These are phyloP conservation scores for Chloranthus sessilifolius DNA, from an alignment of 164 flowering plant species.

Conservation along the genomic window DNA sequence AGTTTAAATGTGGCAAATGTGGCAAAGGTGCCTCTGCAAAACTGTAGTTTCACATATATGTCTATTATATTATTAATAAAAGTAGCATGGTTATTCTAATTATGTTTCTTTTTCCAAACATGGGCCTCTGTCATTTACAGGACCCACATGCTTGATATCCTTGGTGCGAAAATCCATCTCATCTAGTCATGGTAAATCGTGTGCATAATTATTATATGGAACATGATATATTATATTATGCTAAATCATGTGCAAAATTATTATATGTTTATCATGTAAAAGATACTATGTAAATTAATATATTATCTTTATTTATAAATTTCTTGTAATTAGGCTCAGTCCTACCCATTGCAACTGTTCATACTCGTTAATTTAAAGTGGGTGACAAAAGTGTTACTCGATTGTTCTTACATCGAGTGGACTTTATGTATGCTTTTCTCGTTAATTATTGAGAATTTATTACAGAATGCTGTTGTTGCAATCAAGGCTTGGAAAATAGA, in stretches of 20 bases:
- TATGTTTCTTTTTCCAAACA: conserved; percentile 8
- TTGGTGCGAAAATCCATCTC: conserved; percentile 16
- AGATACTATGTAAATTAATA: not conserved
- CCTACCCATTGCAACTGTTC: not conserved
- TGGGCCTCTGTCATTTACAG: conserved; percentile 21
- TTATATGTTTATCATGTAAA: not conserved
- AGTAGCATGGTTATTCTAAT: not conserved
- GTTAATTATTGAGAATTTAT: too few species aligned
- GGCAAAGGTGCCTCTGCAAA: not conserved
- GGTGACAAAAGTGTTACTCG: too few species aligned
- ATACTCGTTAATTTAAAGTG: too few species aligned
- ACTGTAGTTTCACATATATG: not conserved
- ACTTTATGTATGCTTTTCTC: too few species aligned
- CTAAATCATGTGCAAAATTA: too few species aligned
- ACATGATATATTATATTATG: too few species aligned
- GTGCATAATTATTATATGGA: too few species aligned
- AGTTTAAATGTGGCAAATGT: too few species aligned
- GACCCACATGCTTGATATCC: conserved; percentile 11
- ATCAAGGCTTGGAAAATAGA: too few species aligned
- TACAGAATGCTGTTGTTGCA: too few species aligned
- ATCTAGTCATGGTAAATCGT: too few species aligned
- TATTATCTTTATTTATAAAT: not conserved
- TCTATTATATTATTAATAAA: not conserved
- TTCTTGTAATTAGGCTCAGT: not conserved
- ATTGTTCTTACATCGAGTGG: too few species aligned